These are phyloP conservation scores for Vitis hybrid DNA, from an alignment of 177 flowering plant species.

Conservation along the genomic window DNA sequence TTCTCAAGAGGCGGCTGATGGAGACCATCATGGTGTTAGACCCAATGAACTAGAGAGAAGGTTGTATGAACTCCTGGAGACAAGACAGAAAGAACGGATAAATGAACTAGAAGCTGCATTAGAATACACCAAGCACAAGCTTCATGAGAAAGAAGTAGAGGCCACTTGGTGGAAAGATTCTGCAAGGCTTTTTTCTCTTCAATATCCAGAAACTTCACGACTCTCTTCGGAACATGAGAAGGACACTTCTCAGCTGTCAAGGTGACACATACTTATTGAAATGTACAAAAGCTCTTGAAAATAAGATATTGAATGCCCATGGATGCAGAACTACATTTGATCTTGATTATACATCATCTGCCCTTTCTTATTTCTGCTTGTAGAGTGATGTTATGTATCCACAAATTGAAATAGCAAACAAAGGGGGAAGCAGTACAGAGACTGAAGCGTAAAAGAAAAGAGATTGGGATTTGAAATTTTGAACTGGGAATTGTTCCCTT, in stretches of 20 bases:
- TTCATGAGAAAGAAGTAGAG: slow-evolving; percentile 64
- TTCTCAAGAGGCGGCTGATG: slow-evolving; percentile 16
- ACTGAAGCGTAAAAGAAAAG: too few species aligned
- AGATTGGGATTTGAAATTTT: too few species aligned
- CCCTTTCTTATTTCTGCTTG: too few species aligned
- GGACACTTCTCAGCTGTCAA: slow-evolving; percentile 2
- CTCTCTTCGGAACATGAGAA: slow-evolving; percentile 7
- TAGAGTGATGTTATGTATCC: too few species aligned
- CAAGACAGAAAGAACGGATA: slow-evolving; percentile 63
- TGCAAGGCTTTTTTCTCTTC: slow-evolving; percentile 42
- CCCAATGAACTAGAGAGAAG: slow-evolving; percentile 69
- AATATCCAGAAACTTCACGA: slow-evolving; percentile 27
- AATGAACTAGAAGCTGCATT: slow-evolving; percentile 68
- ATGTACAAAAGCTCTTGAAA: background rate
- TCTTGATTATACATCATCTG: too few species aligned
- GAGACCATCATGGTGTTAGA: slow-evolving; percentile 38
- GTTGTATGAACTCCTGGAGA: slow-evolving; percentile 64
- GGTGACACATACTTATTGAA: background rate
- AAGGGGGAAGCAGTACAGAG: too few species aligned
- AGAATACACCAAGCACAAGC: slow-evolving; percentile 36
- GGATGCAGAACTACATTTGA: too few species aligned
- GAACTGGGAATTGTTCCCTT: too few species aligned
- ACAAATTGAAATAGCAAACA: too few species aligned
- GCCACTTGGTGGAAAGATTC: slow-evolving; percentile 76
- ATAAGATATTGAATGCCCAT: background rate